Evolutionary conservation across 306 rosid genomes (phyloP).

Genomic region (Pyrus betulifolia): DNA sequence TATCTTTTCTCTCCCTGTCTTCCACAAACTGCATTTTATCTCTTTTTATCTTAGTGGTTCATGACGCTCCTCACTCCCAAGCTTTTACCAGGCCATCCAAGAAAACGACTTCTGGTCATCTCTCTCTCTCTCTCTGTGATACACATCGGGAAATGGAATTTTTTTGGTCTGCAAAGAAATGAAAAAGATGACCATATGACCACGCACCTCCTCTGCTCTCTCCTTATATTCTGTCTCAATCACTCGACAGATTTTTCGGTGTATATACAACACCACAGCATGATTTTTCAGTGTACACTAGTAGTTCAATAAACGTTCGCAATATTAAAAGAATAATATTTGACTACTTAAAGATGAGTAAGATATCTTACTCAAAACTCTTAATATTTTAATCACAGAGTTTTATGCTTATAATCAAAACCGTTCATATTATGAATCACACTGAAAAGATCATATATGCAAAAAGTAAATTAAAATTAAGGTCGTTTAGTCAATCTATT

Average conservation of each 20-base stretch:
- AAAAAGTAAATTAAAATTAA: too few species aligned
- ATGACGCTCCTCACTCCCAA: constrained; percentile 86
- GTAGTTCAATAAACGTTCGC: too few species aligned
- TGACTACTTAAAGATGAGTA: rapidly evolving
- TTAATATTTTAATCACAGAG: too few species aligned
- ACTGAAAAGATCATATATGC: too few species aligned
- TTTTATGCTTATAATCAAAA: too few species aligned
- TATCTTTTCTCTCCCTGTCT: not conserved
- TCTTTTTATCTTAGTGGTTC: not conserved
- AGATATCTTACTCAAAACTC: rapidly evolving
- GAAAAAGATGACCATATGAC: constrained; percentile 37
- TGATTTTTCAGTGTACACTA: too few species aligned
- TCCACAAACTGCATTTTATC: not conserved
- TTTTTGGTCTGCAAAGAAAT: constrained; percentile 19
- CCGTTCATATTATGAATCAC: too few species aligned
- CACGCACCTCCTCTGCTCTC: not conserved
- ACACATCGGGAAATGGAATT: constrained; percentile 40
- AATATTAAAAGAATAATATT: too few species aligned
- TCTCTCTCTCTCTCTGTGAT: not conserved
- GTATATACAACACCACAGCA: not conserved
- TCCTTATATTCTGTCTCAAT: not conserved
- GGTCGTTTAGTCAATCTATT: too few species aligned
- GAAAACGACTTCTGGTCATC: constrained; percentile 25
- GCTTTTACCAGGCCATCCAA: constrained; percentile 34
- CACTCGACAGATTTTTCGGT: not conserved